phyloP scores from a whole-genome alignment of 148 eudicot genomes.

The Silene latifolia region DNA sequence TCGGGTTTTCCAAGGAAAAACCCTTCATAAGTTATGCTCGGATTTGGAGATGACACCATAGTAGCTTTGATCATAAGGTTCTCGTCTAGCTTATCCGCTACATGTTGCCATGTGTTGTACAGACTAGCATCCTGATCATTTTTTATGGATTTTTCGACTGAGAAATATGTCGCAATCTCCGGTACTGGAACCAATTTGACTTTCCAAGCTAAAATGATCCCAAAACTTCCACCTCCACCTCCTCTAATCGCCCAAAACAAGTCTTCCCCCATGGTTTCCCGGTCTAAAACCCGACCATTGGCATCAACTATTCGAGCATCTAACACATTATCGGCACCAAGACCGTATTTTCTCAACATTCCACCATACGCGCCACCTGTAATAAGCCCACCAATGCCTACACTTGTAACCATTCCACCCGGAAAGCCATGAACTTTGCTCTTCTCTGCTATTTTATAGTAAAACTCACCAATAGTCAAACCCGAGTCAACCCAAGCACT shows the following conservation, averaged over 20 bases:
- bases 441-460: neutral
- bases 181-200: constrained; percentile 14
- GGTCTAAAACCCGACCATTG: constrained; percentile 8
- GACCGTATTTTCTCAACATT: constrained; percentile 19
- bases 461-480: constrained; percentile 8
- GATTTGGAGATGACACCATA: neutral
- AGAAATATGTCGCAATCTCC: constrained; percentile 16
- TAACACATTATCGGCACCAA: constrained; percentile 19
- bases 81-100: constrained; percentile 19
- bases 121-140: constrained; percentile 1
- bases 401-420: constrained; percentile 14
- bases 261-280: constrained; percentile 20
- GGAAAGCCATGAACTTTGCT: constrained; percentile 17
- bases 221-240: constrained; percentile 17
- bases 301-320: constrained; percentile 15
- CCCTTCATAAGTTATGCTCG: constrained; percentile 10
- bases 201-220: constrained; percentile 15
- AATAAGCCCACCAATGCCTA: constrained; percentile 21
- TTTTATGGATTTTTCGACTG: neutral
- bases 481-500: constrained; percentile 17
- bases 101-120: constrained; percentile 20
- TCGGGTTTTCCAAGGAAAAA: constrained; percentile 17
- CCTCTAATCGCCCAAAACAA: constrained; percentile 25
- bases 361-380: constrained; percentile 22
- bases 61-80: constrained; percentile 17